Evolutionary conservation across 352 stramenopile species (phyloP).

Genomic region (Pythium scleroteichum): DNA sequence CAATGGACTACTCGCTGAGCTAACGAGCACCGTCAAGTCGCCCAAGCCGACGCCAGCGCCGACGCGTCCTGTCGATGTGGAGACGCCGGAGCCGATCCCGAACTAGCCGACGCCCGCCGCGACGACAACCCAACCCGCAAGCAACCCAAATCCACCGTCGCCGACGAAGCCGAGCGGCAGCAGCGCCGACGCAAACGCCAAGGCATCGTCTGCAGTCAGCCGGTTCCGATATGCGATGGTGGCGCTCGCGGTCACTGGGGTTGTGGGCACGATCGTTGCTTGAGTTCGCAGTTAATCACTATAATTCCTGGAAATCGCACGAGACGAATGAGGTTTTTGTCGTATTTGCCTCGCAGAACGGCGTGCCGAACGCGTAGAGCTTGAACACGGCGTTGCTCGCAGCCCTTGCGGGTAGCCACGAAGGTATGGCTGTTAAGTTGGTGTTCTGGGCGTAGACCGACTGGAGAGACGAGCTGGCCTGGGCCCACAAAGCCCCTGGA

Average conservation of each 20-base stretch:
- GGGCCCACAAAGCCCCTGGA: neutral
- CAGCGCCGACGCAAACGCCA: neutral
- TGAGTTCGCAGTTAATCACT: neutral
- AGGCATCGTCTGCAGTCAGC: neutral
- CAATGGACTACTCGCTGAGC: constrained; percentile 10
- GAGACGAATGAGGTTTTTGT: neutral
- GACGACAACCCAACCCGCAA: neutral
- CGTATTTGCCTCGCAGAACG: neutral
- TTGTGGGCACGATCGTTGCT: neutral
- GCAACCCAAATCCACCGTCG: neutral
- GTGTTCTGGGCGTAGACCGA: constrained; percentile 6
- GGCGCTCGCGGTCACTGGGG: no score
- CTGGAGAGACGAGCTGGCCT: neutral
- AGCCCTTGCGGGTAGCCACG: neutral
- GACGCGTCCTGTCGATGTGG: neutral
- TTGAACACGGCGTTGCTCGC: neutral
- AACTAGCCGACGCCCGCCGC: neutral
- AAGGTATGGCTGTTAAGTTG: neutral
- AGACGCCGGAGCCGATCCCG: constrained; percentile 6
- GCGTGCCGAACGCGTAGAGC: constrained; percentile 2
- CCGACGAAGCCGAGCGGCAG: neutral
- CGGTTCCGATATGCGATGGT: no score
- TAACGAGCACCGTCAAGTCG: neutral
- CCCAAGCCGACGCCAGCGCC: constrained; percentile 3
- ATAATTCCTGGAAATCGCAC: constrained; percentile 6